These are phyloP conservation scores for Ceratobasidium sp. DNA, from an alignment of 1,284 basidiomycete genomes.

Conservation along the genomic window DNA sequence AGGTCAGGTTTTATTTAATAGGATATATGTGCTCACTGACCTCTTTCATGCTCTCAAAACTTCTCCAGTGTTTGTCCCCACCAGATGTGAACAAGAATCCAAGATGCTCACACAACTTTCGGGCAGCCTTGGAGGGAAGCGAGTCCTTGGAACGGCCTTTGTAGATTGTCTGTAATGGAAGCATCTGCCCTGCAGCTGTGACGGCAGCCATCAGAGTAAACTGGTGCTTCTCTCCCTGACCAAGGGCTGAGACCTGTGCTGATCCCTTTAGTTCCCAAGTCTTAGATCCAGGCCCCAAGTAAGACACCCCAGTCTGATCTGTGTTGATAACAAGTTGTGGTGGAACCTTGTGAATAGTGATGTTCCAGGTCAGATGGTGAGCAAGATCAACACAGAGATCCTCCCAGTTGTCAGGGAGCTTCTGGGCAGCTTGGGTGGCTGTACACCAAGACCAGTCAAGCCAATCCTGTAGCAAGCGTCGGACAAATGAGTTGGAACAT, in stretches of 20 bases:
- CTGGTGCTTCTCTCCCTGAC: slow-evolving; percentile 20
- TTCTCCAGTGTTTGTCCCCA: slow-evolving; percentile 26
- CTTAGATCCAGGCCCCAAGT: neutral
- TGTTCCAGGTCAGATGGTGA: slow-evolving; percentile 11
- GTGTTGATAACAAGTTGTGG: slow-evolving; percentile 12
- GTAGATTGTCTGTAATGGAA: slow-evolving; percentile 19
- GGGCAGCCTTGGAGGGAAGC: neutral
- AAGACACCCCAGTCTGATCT: slow-evolving; percentile 9
- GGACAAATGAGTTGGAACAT: slow-evolving; percentile 13
- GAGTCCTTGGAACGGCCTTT: slow-evolving; percentile 1
- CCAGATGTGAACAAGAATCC: slow-evolving; percentile 10
- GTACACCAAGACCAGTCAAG: slow-evolving; percentile 29
- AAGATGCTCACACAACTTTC: neutral
- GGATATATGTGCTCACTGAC: slow-evolving; percentile 3
- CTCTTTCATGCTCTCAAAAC: slow-evolving; percentile 12
- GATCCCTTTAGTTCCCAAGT: slow-evolving; percentile 11
- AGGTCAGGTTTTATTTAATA: neutral
- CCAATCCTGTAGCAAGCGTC: neutral
- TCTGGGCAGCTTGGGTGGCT: slow-evolving; percentile 40
- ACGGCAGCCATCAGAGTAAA: slow-evolving; percentile 24
- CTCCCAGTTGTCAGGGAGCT: slow-evolving; percentile 28
- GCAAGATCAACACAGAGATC: slow-evolving; percentile 18
- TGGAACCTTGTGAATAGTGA: neutral
- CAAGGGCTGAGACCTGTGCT: slow-evolving; percentile 4
- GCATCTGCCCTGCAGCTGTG: neutral